These are phyloP conservation scores for Arxiozyma bovina DNA, from an alignment of 1,139 yeast genomes.

Conservation along the genomic window DNA sequence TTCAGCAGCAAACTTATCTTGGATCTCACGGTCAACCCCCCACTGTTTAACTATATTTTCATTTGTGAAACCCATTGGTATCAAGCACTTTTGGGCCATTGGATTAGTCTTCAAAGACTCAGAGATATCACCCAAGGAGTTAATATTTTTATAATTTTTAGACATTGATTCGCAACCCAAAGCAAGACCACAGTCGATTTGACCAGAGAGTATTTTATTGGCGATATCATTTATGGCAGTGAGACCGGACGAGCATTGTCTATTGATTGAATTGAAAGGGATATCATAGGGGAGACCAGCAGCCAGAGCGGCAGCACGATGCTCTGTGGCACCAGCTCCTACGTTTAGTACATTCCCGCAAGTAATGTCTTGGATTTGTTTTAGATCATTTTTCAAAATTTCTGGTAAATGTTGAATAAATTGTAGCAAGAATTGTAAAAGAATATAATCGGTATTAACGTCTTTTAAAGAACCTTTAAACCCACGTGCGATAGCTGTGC, in stretches of 20 bases:
- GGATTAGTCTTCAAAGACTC: conserved; percentile 37
- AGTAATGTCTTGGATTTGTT: conserved; percentile 68
- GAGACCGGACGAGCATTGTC: conserved; percentile 92
- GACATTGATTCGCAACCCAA: conserved; percentile 94
- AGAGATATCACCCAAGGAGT: conserved; percentile 57
- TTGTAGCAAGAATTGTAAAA: conserved; percentile 54
- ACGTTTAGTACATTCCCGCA: conserved; percentile 83
- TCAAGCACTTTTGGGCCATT: conserved; percentile 54
- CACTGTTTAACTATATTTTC: conserved; percentile 66
- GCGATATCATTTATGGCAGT: conserved; percentile 87
- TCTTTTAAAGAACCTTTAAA: conserved; percentile 49
- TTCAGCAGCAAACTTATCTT: conserved; percentile 79
- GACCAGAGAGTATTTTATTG: conserved; percentile 77
- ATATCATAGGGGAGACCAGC: conserved; percentile 64
- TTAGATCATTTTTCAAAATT: conserved; percentile 46
- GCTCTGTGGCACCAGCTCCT: conserved; percentile 91
- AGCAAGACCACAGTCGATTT: conserved; percentile 84
- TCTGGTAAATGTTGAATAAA: conserved; percentile 42
- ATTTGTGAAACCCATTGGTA: conserved; percentile 90
- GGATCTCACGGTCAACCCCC: conserved; percentile 56
- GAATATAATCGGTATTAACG: conserved; percentile 39
- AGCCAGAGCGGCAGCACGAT: conserved; percentile 71
- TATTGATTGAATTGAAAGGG: conserved; percentile 75
- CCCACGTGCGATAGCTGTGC: conserved; percentile 84
- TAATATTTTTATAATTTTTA: conserved; percentile 63